phyloP scores from a whole-genome alignment of 495 filamentous ascomycete species.

The Penicillium soppii region DNA sequence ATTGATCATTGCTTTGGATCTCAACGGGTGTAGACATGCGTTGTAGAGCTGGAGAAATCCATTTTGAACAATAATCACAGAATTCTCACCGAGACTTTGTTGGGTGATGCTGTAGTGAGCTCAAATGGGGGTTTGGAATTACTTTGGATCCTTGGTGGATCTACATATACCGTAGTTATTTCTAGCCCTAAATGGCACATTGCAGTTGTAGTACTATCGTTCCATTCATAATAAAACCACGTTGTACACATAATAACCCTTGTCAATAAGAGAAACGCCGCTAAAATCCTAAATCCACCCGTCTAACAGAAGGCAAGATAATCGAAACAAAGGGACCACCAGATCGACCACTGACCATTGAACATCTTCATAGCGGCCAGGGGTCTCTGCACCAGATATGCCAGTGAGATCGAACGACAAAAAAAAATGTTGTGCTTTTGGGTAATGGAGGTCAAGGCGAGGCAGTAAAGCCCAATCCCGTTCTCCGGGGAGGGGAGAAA shows the following conservation, averaged over 20 bases:
- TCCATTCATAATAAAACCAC: conserved; percentile 24
- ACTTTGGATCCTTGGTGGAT: no score
- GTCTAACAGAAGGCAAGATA: conserved; percentile 11
- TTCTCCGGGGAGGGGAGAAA: neutral
- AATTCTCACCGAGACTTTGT: no score
- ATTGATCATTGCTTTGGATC: neutral
- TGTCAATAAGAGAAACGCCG: conserved; percentile 14
- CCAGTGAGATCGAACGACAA: conserved; percentile 8
- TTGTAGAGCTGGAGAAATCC: no score
- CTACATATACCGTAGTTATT: no score
- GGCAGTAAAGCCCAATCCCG: neutral
- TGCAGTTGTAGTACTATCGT: conserved; percentile 14
- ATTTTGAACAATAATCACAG: no score
- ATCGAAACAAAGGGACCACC: conserved; percentile 1
- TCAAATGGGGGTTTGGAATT: no score
- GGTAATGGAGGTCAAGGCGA: neutral
- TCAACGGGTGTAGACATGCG: no score
- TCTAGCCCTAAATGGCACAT: no score
- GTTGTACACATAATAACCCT: conserved; percentile 21
- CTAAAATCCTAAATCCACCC: conserved; percentile 9
- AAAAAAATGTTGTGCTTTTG: conserved; percentile 18
- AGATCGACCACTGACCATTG: conserved; percentile 21
- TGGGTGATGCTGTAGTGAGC: no score
- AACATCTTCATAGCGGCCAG: conserved; percentile 31
- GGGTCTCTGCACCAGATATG: neutral